Evolutionary conservation across 768 basidiomycete species (phyloP).

Genomic region (Lactarius quietus): DNA sequence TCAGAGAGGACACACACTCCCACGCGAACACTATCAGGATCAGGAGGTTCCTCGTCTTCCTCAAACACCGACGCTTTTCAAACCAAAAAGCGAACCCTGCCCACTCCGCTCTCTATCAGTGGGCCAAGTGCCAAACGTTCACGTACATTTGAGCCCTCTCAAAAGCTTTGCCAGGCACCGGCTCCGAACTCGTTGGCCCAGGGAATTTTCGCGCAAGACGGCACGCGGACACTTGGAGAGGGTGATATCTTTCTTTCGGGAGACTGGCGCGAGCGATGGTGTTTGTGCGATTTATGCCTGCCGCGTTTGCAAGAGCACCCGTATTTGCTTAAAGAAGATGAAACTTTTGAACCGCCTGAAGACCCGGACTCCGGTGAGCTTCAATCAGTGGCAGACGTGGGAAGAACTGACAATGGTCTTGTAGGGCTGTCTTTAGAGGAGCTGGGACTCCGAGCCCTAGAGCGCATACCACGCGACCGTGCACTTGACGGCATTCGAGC

Average conservation of each 20-base stretch:
- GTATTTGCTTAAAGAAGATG: constrained; percentile 72
- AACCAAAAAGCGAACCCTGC: constrained; percentile 43
- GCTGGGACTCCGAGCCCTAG: constrained; percentile 75
- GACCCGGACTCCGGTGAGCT: constrained; percentile 75
- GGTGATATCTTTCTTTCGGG: constrained; percentile 77
- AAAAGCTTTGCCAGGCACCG: constrained; percentile 53
- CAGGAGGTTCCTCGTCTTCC: neutral
- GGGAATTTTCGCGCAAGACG: constrained; percentile 38
- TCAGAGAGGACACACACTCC: neutral
- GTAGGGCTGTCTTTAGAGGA: constrained; percentile 77
- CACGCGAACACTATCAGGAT: neutral
- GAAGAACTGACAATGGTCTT: neutral
- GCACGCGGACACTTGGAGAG: constrained; percentile 40
- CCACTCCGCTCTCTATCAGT: constrained; percentile 32
- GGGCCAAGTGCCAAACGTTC: constrained; percentile 42
- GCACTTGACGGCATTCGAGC: constrained; percentile 83
- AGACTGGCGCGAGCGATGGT: constrained; percentile 77
- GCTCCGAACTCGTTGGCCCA: constrained; percentile 44
- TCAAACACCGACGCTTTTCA: constrained; percentile 1
- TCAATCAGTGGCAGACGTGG: neutral
- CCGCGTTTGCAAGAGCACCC: constrained; percentile 49
- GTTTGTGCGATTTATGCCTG: constrained; percentile 65
- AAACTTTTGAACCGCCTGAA: constrained; percentile 80
- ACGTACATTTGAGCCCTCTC: constrained; percentile 39
- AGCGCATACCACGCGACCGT: constrained; percentile 69